Percentiles rank a stretch among this genome's conserved stretches.
These are phyloP conservation scores for Aspergillus cristatus DNA, from an alignment of 495 filamentous ascomycete genomes.

Conservation along the genomic window DNA sequence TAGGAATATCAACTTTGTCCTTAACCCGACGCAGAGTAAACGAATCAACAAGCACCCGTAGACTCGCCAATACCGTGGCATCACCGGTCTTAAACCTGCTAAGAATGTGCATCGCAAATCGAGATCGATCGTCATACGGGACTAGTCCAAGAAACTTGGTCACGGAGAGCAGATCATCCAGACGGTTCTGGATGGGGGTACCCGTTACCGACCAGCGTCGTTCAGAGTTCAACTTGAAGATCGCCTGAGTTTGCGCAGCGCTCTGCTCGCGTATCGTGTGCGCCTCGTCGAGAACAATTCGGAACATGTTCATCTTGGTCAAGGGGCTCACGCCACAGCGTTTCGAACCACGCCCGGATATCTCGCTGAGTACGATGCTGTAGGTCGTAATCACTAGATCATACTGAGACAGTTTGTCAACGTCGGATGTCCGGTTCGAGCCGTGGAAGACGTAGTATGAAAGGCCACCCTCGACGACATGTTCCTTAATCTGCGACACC, in stretches of 20 bases:
- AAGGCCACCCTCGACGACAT: conserved; percentile 54
- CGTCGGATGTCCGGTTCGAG: conserved; percentile 54
- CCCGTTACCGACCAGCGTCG: conserved; percentile 94
- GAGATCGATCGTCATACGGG: conserved; percentile 72
- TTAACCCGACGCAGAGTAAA: conserved; percentile 90
- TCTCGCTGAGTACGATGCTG: conserved; percentile 73
- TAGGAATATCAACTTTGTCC: conserved; percentile 76
- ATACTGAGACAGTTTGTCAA: conserved; percentile 56
- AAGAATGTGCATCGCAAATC: conserved; percentile 70
- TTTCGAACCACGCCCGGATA: conserved; percentile 50
- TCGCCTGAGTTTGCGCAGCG: conserved; percentile 70
- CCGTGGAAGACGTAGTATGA: conserved; percentile 81
- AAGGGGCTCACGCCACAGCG: conserved; percentile 51
- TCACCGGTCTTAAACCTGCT: conserved; percentile 70
- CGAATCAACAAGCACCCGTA: conserved; percentile 86
- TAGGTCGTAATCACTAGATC: conserved; percentile 92
- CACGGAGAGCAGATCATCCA: conserved; percentile 85
- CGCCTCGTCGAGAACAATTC: conserved; percentile 92
- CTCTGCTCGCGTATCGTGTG: conserved; percentile 83
- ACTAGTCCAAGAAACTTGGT: conserved; percentile 79
- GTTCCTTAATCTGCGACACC: conserved; percentile 78
- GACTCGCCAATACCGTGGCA: conserved; percentile 68
- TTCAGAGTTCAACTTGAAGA: conserved; percentile 71
- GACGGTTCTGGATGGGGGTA: conserved; percentile 81
- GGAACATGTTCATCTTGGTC: conserved; percentile 75